Percentiles rank a stretch among this genome's conserved stretches.
Conservation (phyloP, 1,139 yeast genomes). For the Yamadazyma mexicana region DNA sequence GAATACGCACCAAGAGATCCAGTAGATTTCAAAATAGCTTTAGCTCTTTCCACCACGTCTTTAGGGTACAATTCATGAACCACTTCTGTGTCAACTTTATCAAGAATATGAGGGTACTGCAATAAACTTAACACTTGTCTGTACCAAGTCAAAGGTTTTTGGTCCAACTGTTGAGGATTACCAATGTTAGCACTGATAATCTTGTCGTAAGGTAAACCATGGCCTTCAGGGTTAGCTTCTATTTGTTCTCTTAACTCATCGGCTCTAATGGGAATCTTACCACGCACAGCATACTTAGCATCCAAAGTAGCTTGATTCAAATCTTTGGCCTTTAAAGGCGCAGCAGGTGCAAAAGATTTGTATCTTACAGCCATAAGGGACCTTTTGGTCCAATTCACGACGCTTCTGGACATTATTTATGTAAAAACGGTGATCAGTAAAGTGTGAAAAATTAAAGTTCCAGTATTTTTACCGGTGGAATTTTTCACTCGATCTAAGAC, state of each 20-base stretch:
- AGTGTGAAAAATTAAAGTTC: no score
- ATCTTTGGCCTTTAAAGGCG: conserved; percentile 34
- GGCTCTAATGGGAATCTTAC: conserved; percentile 88
- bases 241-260: conserved; percentile 67
- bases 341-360: conserved; percentile 22
- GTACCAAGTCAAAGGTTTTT: conserved; percentile 91
- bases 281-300: conserved; percentile 96
- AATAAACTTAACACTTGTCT: conserved; percentile 83
- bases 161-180: conserved; percentile 95
- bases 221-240: conserved; percentile 49
- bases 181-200: conserved; percentile 93
- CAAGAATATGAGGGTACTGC: conserved; percentile 76
- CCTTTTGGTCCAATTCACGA: background rate
- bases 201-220: conserved; percentile 69
- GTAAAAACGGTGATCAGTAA: background rate
- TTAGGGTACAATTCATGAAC: conserved; percentile 44
- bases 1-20: conserved; percentile 95
- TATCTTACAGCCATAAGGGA: conserved; percentile 4
- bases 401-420: background rate
- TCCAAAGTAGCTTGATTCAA: conserved; percentile 73
- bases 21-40: conserved; percentile 53
- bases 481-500: no score
- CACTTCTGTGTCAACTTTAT: conserved; percentile 23
- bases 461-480: no score
- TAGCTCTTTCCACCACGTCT: conserved; percentile 78